phyloP scores from a whole-genome alignment of 345 rosid species.

The Camelina neglecta region DNA sequence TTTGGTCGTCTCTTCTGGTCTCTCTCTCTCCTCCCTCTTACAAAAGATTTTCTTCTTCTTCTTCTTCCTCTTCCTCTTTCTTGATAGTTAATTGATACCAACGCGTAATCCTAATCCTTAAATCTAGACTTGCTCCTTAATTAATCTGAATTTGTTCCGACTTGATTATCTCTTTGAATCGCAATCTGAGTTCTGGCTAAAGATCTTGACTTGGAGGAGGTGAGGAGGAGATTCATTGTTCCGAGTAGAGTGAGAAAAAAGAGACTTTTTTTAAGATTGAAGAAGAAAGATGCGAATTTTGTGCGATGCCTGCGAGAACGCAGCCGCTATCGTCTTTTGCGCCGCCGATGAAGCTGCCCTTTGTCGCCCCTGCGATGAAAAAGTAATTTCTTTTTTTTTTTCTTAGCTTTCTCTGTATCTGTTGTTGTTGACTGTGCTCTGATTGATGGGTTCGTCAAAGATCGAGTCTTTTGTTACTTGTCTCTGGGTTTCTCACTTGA shows the following conservation, averaged over 20 bases:
- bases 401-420: neutral
- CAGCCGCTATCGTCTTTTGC: constrained; percentile 83
- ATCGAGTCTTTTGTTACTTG: constrained; percentile 27
- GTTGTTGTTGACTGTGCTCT: neutral
- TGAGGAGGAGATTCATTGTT: constrained; percentile 21
- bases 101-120: constrained; percentile 32
- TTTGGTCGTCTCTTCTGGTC: constrained; percentile 27
- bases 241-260: constrained; percentile 17
- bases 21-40: constrained; percentile 18
- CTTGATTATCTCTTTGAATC: constrained; percentile 16
- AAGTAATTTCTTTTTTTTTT: constrained; percentile 41
- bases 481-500: neutral
- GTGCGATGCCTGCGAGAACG: constrained; percentile 75
- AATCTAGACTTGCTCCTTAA: neutral
- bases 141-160: constrained; percentile 15
- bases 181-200: constrained; percentile 23
- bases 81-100: constrained; percentile 6
- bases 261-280: neutral
- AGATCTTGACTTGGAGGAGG: neutral
- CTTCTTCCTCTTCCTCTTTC: constrained; percentile 18
- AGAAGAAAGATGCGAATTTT: constrained; percentile 63
- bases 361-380: constrained; percentile 81
- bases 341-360: constrained; percentile 94
- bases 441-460: constrained; percentile 30
- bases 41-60: constrained; percentile 12